Percentiles rank a stretch among this genome's conserved stretches.
Evolutionary conservation across 2,329 filamentous ascomycete genomes (phyloP).

Genomic region (Canariomyces notabilis): DNA sequence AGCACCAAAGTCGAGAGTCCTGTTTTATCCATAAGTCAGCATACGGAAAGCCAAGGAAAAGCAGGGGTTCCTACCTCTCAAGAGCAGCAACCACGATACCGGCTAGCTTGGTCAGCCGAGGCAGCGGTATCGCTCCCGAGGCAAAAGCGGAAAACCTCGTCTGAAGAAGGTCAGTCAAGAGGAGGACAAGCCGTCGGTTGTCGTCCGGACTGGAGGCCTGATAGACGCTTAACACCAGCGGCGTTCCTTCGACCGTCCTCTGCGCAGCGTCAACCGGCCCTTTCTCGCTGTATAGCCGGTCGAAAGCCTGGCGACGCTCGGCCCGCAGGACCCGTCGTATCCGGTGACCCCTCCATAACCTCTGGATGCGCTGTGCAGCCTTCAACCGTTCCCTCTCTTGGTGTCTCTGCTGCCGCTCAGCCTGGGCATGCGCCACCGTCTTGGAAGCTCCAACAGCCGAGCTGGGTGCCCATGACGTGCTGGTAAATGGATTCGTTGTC

Average conservation of each 20-base stretch:
- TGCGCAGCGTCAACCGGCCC: conserved; percentile 31
- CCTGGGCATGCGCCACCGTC: conserved; percentile 79
- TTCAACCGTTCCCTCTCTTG: conserved; percentile 72
- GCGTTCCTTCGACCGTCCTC: conserved; percentile 38
- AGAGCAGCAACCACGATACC: conserved; percentile 35
- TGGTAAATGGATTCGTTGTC: conserved; percentile 71
- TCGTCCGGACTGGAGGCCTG: conserved; percentile 42
- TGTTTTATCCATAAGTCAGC: conserved; percentile 2
- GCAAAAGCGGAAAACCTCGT: conserved; percentile 34
- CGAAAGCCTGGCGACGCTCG: conserved; percentile 57
- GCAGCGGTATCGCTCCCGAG: conserved; percentile 27
- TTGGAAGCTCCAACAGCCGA: conserved; percentile 63
- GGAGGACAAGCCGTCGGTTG: conserved; percentile 40
- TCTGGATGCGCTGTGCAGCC: conserved; percentile 70
- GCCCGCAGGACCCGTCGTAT: conserved; percentile 55
- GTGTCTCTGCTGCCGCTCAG: conserved; percentile 75
- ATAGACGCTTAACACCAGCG: conserved; percentile 48
- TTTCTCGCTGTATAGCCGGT: conserved; percentile 47
- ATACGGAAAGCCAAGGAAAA: not conserved
- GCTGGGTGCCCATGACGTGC: conserved; percentile 52
- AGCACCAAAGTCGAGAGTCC: conserved; percentile 10
- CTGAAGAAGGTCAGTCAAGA: conserved; percentile 41
- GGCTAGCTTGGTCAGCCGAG: conserved; percentile 34
- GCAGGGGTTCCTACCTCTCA: conserved; percentile 21
- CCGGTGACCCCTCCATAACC: conserved; percentile 73